A percentile compares a stretch with the other conserved stretches of the same genome.
Conservation (phyloP, 805 yeast species). For the Kuraishia hungarica region DNA sequence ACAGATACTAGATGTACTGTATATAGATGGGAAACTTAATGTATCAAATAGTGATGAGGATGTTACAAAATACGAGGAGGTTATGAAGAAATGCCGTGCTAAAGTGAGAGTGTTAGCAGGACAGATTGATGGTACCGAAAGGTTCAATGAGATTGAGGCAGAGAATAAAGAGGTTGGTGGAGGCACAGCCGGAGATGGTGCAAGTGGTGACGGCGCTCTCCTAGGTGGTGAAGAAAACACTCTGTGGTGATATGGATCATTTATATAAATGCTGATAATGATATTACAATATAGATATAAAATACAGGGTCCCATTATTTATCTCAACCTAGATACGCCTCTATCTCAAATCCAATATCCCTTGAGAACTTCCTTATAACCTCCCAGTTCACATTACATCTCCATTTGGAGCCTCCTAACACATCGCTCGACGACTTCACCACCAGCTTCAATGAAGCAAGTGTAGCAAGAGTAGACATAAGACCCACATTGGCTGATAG, state of each 20-base stretch:
- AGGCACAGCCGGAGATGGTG: constrained; percentile 16
- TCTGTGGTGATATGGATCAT: constrained; percentile 15
- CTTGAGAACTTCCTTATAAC: constrained; percentile 50
- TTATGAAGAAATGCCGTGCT: constrained; percentile 15
- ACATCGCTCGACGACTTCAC: constrained; percentile 28
- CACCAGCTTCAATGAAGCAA: constrained; percentile 22
- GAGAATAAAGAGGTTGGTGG: constrained; percentile 15
- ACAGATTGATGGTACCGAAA: constrained; percentile 13
- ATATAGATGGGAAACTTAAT: constrained; percentile 9
- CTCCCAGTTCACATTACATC: constrained; percentile 65
- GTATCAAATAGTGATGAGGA: constrained; percentile 18
- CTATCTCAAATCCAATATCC: constrained; percentile 59
- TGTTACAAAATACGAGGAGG: constrained; percentile 18
- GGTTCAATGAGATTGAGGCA: constrained; percentile 7
- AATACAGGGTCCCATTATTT: not conserved
- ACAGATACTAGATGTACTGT: constrained; percentile 13
- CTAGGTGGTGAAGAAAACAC: constrained; percentile 15
- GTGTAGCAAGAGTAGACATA: constrained; percentile 27
- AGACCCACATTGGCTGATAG: constrained; percentile 24
- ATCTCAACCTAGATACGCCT: constrained; percentile 43
- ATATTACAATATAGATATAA: not conserved
- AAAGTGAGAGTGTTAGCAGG: constrained; percentile 19
- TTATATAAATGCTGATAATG: constrained; percentile 2
- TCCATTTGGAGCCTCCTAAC: constrained; percentile 69
- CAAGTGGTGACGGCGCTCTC: constrained; percentile 14